Conservation (phyloP, 2,329 filamentous ascomycete species). For the Plenodomus tracheiphilus region DNA sequence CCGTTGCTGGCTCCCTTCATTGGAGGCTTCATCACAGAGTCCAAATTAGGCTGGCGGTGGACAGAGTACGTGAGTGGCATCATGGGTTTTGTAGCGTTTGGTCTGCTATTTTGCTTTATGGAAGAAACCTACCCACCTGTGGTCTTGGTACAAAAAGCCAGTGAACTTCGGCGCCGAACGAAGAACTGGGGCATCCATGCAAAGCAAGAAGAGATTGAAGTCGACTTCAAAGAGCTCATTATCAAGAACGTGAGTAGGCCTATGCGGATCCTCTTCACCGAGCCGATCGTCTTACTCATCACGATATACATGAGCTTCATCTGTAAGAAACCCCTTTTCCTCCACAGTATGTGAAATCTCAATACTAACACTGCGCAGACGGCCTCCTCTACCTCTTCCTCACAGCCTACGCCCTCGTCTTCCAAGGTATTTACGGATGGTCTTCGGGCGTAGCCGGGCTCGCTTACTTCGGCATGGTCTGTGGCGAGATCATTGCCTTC, state of each 20-base stretch:
- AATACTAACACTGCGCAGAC: too few relatives aligned
- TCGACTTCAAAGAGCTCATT: conserved; percentile 55
- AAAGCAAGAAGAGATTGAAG: conserved; percentile 59
- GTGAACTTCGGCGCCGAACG: conserved; percentile 57
- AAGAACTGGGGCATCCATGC: conserved; percentile 66
- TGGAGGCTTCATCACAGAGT: conserved; percentile 57
- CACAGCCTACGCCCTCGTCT: conserved; percentile 82
- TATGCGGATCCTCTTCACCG: conserved; percentile 53
- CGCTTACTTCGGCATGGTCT: conserved; percentile 83
- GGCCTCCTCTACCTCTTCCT: conserved; percentile 79
- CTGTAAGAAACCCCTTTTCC: conserved; percentile 22
- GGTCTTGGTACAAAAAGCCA: conserved; percentile 60
- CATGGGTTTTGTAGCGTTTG: conserved; percentile 58
- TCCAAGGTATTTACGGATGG: conserved; percentile 71
- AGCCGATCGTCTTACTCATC: conserved; percentile 54
- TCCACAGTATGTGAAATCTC: too few relatives aligned
- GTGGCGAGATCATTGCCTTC: conserved; percentile 71
- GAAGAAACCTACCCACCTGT: conserved; percentile 63
- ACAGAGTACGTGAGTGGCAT: conserved; percentile 58
- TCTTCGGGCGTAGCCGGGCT: conserved; percentile 71
- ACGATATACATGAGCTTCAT: conserved; percentile 52
- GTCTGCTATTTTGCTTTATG: conserved; percentile 56
- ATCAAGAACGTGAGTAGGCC: conserved; percentile 58
- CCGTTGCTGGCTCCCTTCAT: conserved; percentile 59
- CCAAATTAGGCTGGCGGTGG: conserved; percentile 58